phyloP scores from a whole-genome alignment of 2,329 filamentous ascomycete species.

The Leptodontidium sp. region DNA sequence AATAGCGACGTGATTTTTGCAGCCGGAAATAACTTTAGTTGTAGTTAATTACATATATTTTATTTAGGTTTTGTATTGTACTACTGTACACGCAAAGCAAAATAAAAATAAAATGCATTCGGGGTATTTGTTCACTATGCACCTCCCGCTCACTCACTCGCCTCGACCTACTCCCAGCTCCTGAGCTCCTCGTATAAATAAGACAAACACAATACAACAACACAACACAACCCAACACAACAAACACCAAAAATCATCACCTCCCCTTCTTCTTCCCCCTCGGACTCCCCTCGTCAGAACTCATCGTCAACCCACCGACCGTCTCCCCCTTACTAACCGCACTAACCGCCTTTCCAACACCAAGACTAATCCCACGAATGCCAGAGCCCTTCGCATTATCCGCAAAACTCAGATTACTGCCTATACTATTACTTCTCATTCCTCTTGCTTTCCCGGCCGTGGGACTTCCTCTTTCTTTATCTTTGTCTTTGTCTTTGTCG shows the following conservation, averaged over 20 bases:
- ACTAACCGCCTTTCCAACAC: constrained; percentile 40
- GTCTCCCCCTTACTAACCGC: constrained; percentile 32
- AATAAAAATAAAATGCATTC: too few species aligned
- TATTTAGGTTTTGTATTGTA: too few species aligned
- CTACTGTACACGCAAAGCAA: too few species aligned
- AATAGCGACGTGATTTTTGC: too few species aligned
- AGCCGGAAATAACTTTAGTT: too few species aligned
- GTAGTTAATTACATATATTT: too few species aligned
- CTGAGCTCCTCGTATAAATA: too few species aligned
- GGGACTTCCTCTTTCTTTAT: constrained; percentile 19
- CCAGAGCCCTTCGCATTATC: constrained; percentile 23
- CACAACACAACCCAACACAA: background rate
- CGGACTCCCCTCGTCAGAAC: constrained; percentile 17
- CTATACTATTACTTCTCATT: constrained; percentile 39
- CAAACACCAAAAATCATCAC: background rate
- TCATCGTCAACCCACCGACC: constrained; percentile 33
- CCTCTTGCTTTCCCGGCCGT: constrained; percentile 23
- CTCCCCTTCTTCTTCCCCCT: constrained; percentile 12
- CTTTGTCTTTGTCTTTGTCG: constrained; percentile 26
- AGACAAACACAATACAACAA: too few species aligned
- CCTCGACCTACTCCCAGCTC: too few species aligned
- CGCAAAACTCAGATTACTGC: constrained; percentile 42
- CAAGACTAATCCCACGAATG: constrained; percentile 40
- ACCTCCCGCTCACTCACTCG: too few species aligned
- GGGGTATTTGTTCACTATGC: too few species aligned